Base-by-base conservation (phyloP, 768 basidiomycete genomes). In the Trametes maxima region DNA sequence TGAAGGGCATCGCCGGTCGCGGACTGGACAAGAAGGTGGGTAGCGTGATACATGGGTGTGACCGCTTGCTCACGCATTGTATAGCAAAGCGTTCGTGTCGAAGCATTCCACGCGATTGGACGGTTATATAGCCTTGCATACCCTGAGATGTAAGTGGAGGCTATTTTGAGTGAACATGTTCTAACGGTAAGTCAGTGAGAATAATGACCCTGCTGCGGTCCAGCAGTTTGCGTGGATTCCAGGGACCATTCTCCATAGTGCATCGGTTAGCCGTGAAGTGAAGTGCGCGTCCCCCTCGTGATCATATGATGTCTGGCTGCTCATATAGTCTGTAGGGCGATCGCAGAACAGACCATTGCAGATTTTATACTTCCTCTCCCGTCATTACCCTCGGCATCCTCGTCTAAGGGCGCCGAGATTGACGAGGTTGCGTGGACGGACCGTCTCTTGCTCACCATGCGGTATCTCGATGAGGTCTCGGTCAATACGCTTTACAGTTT, bases 211-310 rank as follows among this genome's bases (percentile, higher is more conserved):
- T 2, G 77, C 83, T 0, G 94, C 94, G 1, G 80, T 88, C 33
- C 68, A 77, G 16, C 91, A 95, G 47, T 98, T 98, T 69, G 86
- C 85, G 0, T 99, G 97, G 97, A 98, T 99, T 62, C 95, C 97
- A 0, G 80, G 88, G 25, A 77, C 81, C 42, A 77, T 98, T 33
- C 76, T 95, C 10, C 79, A 80, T 43, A 80, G 82, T 62, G 77
- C 80, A 10, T 74, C 77, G n/a, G 71, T 80, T 17, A 81, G 78
- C 14, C 39, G 72, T 0, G 90, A 92, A 67, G 79, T 86, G 44
- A 83, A 85, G 87, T 89, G 63, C 54, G 80, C 62, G 39, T 36
- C 13, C 11, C 10, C 51, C 28, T 2, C 21, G 28, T 12, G 46
- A 19, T 19, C 17, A 13, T 22, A 21, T 2, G 45, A 17, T 19